Base-by-base conservation (phyloP, 1,284 basidiomycete species). In the Hypsizygus ulmarius region DNA sequence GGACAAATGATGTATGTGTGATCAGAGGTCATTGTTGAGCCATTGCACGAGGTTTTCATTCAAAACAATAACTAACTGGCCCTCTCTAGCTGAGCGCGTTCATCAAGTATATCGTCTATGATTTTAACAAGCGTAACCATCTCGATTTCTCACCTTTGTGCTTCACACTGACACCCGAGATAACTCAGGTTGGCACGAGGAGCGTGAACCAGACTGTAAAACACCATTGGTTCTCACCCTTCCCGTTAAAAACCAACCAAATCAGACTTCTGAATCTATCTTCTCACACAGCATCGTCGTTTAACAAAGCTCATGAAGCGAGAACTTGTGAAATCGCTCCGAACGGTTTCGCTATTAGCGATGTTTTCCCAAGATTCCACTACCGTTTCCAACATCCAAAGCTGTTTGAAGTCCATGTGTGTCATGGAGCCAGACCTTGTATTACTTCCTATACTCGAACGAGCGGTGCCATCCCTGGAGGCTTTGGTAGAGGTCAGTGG, bases 361-460 rank as follows among this genome's bases (percentile, higher is more conserved):
- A 94, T 96, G 83, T 97, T 97, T 71, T 91, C 90, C 27, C 89
- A 90, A 65, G 87, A 87, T 57, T 70, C 71, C 32, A 72, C 72
- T 3, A 84, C 81, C 2, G 81, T 84, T 25, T 64, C 71, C 25
- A 86, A 87, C 58, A 79, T 87, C 45, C 82, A 85, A 63, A 81
- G 78, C 52, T 82, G 82, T 55, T 64, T 88, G 53, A 87, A 87
- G 63, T 85, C 81, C 10, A 82, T 93, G 77, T 80, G 81, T 49
- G 69, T 87, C 39, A 84, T 97, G 72, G 92, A 95, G 57, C 93
- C 94, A 0, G 90, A 93, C 60, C 74, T 97, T 34, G 86, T 97
- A 57, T 72, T 97, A 47, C 85, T 90, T 33, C 84, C 91, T 0
- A 79, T 97, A 34, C 70, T 97, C 49, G 92, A 97, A 64, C 78